A percentile compares a stretch with the other conserved stretches of the same genome.
Evolutionary conservation across 352 stramenopile species (phyloP).

Genomic region (Peronospora farinosa): DNA sequence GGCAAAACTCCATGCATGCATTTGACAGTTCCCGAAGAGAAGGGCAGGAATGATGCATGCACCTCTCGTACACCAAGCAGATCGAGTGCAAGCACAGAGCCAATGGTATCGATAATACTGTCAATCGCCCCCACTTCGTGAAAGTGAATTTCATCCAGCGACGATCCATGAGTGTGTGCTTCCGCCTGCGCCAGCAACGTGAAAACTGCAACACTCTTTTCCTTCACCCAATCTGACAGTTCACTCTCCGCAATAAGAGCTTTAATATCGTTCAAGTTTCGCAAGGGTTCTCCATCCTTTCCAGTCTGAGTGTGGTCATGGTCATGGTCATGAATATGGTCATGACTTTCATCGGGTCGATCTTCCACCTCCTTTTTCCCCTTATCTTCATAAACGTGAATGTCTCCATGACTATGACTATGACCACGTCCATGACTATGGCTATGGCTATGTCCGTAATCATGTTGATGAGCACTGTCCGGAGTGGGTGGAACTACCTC

Average conservation of each 20-base stretch:
- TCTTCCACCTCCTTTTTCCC: constrained; percentile 4
- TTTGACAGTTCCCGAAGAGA: constrained; percentile 90
- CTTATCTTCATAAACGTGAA: not conserved
- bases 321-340: constrained; percentile 28
- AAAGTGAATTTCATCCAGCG: constrained; percentile 92
- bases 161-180: constrained; percentile 90
- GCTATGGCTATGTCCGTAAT: constrained; percentile 18
- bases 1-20: constrained; percentile 94
- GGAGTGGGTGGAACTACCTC: constrained; percentile 32
- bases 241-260: constrained; percentile 72
- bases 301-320: constrained; percentile 38
- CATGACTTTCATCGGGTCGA: constrained; percentile 12
- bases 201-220: constrained; percentile 89
- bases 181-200: constrained; percentile 89
- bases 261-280: constrained; percentile 89
- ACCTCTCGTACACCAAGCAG: constrained; percentile 87
- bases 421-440: constrained; percentile 22
- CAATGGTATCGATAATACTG: constrained; percentile 96
- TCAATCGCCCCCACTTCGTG: constrained; percentile 97
- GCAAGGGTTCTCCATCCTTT: constrained; percentile 62
- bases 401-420: constrained; percentile 2
- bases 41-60: constrained; percentile 75
- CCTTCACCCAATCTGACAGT: constrained; percentile 86
- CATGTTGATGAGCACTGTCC: constrained; percentile 5
- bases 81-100: constrained; percentile 90